Evolutionary conservation across 176 grass and related monocot species (phyloP), one percentile per base, ranked within the genome.

Genomic region (Zoysia japonica): DNA sequence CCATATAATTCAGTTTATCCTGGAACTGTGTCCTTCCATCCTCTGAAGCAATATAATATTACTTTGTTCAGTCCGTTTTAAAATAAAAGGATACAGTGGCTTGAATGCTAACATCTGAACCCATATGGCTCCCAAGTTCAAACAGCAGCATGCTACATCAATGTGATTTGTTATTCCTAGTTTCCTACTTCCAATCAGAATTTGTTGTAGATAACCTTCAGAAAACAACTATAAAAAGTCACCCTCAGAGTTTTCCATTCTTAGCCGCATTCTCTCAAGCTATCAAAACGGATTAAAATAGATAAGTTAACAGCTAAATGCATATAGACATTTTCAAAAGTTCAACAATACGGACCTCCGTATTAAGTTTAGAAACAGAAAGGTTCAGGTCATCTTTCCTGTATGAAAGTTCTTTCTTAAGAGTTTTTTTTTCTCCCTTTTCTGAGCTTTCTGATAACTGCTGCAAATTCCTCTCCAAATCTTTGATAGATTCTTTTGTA

Each of bases 201-300:
- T 43, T 43, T 51, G 60, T 38, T 78, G 36, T 50, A 48, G 11
- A 54, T 28, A 28, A 28, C 28, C 28, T 28, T 28, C 28, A 28
- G 28, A 28, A 28, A 28, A 28, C 28, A 28, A 28, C 28, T 28
- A 28, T 28, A 28, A 28, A 28, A 28, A 28, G 28, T 98, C 92
- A 67, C 47, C 64, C 84, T 94, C 92, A 72, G 84, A 90, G 85
- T 78, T 89, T 79, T 92, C 80, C 43, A 92, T 86, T 79, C 78
- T 94, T 38, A 98, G 87, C 70, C 40, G 92, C 85, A 80, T 83
- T 73, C 72, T 83, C 56, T 98, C 95, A 83, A 92, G 85, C 95
- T 98, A 82, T 64, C 41, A 7, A 46, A 81, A 11, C 76, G 10
- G 48, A 81, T 46, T 76, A 51, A 74, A 43, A 71, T 42, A 81